phyloP scores from a whole-genome alignment of 805 yeast genomes.

The Candida methanosorbosa region DNA sequence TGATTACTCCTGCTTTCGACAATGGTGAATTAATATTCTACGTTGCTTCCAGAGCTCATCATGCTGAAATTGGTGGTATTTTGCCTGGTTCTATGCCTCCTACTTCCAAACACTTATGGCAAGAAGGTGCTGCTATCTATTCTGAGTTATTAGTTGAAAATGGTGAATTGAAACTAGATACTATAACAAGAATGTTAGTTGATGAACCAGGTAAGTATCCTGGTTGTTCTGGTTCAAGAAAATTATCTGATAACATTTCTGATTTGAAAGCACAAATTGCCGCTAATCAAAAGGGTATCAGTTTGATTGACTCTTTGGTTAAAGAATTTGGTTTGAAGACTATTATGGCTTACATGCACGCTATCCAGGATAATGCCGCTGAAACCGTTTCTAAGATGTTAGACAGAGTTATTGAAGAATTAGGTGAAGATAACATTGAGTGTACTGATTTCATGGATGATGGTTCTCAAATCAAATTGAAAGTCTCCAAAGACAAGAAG shows the following conservation, averaged over 20 bases:
- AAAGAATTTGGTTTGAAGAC: conserved; percentile 51
- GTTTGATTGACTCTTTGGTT: conserved; percentile 50
- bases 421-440: conserved; percentile 28
- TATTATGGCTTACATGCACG: conserved; percentile 68
- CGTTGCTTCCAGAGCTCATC: conserved; percentile 93
- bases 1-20: conserved; percentile 83
- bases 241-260: conserved; percentile 74
- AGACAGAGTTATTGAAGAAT: conserved; percentile 33
- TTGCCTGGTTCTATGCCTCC: conserved; percentile 96
- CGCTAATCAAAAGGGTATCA: conserved; percentile 81
- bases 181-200: conserved; percentile 51
- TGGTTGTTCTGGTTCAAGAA: conserved; percentile 85
- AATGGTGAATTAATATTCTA: conserved; percentile 60
- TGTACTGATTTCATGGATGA: conserved; percentile 74
- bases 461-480: conserved; percentile 50
- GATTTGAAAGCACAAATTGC: conserved; percentile 83
- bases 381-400: conserved; percentile 53
- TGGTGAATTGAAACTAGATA: conserved; percentile 70
- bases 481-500: conserved; percentile 35
- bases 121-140: conserved; percentile 86
- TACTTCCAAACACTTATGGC: conserved; percentile 71
- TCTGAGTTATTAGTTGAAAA: conserved; percentile 65
- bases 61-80: conserved; percentile 91
- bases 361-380: conserved; percentile 76
- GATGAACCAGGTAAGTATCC: conserved; percentile 73